Conservation (phyloP, 1,284 basidiomycete genomes). For the Gomphus bonarii region DNA sequence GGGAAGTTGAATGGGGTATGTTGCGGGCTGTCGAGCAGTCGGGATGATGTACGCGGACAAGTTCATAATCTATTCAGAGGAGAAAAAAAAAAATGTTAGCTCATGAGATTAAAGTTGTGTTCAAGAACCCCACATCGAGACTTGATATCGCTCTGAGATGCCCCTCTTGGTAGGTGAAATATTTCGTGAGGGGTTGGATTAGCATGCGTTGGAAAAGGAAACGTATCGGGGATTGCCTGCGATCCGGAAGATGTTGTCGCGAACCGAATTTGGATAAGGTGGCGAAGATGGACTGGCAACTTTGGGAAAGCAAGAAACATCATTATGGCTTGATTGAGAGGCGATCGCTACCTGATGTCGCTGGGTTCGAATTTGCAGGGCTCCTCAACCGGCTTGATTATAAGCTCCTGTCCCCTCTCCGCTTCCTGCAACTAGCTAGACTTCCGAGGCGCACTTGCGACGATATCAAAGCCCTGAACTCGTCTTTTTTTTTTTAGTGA, state of each 20-base stretch:
- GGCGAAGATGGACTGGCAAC: conserved; percentile 6
- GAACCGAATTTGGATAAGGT: conserved; percentile 1
- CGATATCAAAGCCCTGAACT: too few relatives aligned
- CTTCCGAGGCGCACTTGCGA: too few relatives aligned
- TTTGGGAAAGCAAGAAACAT: background rate
- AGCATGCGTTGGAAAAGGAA: conserved; percentile 31
- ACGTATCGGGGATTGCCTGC: conserved; percentile 14
- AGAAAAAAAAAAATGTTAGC: background rate
- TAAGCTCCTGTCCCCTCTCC: too few relatives aligned
- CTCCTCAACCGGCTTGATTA: too few relatives aligned
- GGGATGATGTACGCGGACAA: conserved; percentile 43
- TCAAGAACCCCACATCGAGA: conserved; percentile 32
- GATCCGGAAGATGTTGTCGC: conserved; percentile 1
- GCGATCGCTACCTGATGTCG: too few relatives aligned
- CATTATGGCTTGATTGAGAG: background rate
- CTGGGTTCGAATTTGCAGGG: too few relatives aligned
- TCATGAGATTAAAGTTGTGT: background rate
- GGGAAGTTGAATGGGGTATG: conserved; percentile 27
- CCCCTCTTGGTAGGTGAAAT: conserved; percentile 36
- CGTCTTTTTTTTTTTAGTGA: too few relatives aligned
- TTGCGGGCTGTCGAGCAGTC: conserved; percentile 28
- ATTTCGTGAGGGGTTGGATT: conserved; percentile 41
- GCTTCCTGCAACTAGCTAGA: too few relatives aligned
- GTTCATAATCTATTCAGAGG: conserved; percentile 35
- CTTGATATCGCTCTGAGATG: conserved; percentile 37